These are phyloP conservation scores for Fraxinus pennsylvanica DNA, from an alignment of 257 asterid genomes.

Conservation along the genomic window DNA sequence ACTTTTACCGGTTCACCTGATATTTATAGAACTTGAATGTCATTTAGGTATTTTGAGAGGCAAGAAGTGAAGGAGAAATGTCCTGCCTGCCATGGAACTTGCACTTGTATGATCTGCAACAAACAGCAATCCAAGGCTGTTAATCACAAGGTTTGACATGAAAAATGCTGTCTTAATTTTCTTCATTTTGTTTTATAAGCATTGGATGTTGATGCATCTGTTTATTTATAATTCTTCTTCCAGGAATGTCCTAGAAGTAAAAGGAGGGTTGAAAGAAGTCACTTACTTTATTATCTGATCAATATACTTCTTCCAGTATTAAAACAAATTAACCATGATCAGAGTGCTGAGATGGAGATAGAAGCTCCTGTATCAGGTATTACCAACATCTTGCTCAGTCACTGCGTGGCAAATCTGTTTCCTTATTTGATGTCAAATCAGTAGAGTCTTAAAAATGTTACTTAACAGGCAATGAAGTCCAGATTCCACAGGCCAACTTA, in stretches of 20 bases:
- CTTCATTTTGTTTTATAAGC: slow-evolving; percentile 8
- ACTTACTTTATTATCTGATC: slow-evolving; percentile 68
- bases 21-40: slow-evolving; percentile 26
- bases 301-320: slow-evolving; percentile 78
- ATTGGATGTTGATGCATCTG: slow-evolving; percentile 26
- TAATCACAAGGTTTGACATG: slow-evolving; percentile 61
- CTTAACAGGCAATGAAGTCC: slow-evolving; percentile 58
- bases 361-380: slow-evolving; percentile 77
- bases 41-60: slow-evolving; percentile 62
- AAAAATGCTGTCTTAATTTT: slow-evolving; percentile 17
- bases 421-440: slow-evolving; percentile 15
- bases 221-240: slow-evolving; percentile 28
- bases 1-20: slow-evolving; percentile 14
- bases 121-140: slow-evolving; percentile 42
- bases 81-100: slow-evolving; percentile 77
- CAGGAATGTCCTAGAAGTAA: slow-evolving; percentile 62
- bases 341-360: slow-evolving; percentile 62
- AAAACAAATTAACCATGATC: slow-evolving; percentile 64
- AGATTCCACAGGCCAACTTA: slow-evolving; percentile 51
- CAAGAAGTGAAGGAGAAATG: slow-evolving; percentile 72
- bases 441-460: slow-evolving; percentile 12
- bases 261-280: slow-evolving; percentile 53
- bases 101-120: slow-evolving; percentile 73
- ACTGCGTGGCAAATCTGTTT: slow-evolving; percentile 12
- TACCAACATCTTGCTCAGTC: slow-evolving; percentile 16